Conservation (phyloP, 208 protist genomes). For the Balamuthia mandrillaris region DNA sequence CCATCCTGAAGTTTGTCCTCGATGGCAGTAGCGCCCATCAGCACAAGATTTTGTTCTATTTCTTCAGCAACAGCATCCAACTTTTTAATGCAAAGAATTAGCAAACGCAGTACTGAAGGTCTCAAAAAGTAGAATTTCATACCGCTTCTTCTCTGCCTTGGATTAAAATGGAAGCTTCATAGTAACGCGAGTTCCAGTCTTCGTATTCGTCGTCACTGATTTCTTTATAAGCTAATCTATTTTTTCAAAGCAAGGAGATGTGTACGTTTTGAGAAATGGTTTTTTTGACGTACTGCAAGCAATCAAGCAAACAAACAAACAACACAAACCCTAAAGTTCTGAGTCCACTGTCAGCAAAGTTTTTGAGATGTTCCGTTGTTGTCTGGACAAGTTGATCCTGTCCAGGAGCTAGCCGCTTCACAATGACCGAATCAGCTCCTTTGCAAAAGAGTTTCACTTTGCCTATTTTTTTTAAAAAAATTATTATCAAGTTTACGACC, state of each 20-base stretch:
- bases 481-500: background rate
- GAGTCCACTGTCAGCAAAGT: constrained; percentile 59
- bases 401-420: background rate
- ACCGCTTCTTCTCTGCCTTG: constrained; percentile 19
- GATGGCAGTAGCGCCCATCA: constrained; percentile 91
- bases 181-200: constrained; percentile 34
- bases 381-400: background rate
- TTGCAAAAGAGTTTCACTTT: constrained; percentile 61
- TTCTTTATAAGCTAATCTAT: constrained; percentile 32
- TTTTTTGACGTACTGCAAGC: background rate
- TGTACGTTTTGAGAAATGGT: background rate
- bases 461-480: constrained; percentile 3
- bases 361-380: constrained; percentile 40
- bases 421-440: constrained; percentile 66
- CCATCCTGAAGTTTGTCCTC: constrained; percentile 94
- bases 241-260: background rate
- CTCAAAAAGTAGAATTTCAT: background rate
- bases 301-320: background rate
- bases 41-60: constrained; percentile 80
- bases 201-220: constrained; percentile 43
- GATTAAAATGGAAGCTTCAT: constrained; percentile 17
- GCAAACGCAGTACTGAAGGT: background rate
- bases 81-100: constrained; percentile 23
- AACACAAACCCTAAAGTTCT: constrained; percentile 44
- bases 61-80: constrained; percentile 43